These are phyloP conservation scores for Lodderomyces pseudojiufengensis DNA, from an alignment of 1,139 yeast genomes.

Conservation along the genomic window DNA sequence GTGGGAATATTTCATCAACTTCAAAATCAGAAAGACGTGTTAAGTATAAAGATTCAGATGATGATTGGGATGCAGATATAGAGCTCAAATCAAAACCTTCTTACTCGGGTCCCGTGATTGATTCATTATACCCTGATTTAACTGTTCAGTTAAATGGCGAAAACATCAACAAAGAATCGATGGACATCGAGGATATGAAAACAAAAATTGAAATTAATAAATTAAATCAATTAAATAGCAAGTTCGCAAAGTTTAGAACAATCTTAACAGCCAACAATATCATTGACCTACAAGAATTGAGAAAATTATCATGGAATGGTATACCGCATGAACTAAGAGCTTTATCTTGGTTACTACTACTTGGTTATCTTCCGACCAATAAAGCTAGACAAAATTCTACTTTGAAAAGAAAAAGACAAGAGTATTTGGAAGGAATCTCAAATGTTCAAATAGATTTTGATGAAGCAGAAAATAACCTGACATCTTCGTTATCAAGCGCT, in stretches of 20 bases:
- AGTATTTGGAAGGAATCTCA: conserved; percentile 68
- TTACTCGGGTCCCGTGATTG: conserved; percentile 23
- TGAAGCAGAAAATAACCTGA: conserved; percentile 21
- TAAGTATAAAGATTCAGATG: conserved; percentile 64
- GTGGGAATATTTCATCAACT: too few species aligned
- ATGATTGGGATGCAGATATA: conserved; percentile 89
- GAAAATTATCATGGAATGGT: conserved; percentile 91
- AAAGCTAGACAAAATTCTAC: conserved; percentile 69
- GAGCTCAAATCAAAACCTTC: conserved; percentile 40
- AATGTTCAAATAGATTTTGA: conserved; percentile 45
- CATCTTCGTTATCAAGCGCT: conserved; percentile 18
- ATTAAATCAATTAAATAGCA: conserved; percentile 54
- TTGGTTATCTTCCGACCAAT: conserved; percentile 90
- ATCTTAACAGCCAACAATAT: conserved; percentile 58
- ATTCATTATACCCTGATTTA: conserved; percentile 38
- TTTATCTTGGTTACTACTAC: conserved; percentile 79
- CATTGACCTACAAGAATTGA: conserved; percentile 54
- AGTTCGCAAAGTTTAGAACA: conserved; percentile 64
- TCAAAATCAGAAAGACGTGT: not conserved
- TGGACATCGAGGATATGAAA: conserved; percentile 24
- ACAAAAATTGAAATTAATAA: conserved; percentile 49
- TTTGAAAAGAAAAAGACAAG: conserved; percentile 76
- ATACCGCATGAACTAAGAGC: conserved; percentile 82
- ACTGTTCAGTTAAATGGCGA: conserved; percentile 15
- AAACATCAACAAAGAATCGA: conserved; percentile 15